A percentile compares a stretch with the other conserved stretches of the same genome.
Evolutionary conservation across 495 filamentous ascomycete genomes (phyloP).

Genomic region (Neurospora intermedia): DNA sequence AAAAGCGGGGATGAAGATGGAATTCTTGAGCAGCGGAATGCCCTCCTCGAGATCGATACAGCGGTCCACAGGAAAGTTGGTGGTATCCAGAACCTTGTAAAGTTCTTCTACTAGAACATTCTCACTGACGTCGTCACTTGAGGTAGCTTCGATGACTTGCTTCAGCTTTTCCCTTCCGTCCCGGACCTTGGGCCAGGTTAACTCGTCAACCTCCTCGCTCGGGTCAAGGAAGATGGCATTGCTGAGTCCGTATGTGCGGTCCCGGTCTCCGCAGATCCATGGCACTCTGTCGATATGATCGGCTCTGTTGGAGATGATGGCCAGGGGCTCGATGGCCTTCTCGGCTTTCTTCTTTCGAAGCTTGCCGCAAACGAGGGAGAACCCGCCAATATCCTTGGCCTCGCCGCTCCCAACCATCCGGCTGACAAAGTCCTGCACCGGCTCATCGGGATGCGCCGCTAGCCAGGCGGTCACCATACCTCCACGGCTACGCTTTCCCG

Average conservation of each 20-base stretch:
- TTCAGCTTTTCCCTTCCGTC: conserved; percentile 39
- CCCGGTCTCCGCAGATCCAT: conserved; percentile 57
- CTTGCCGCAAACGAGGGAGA: conserved; percentile 81
- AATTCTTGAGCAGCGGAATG: conserved; percentile 57
- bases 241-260: conserved; percentile 67
- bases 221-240: conserved; percentile 70
- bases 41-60: conserved; percentile 57
- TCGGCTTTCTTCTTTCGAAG: conserved; percentile 33
- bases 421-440: conserved; percentile 56
- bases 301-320: conserved; percentile 82
- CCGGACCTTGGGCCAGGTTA: conserved; percentile 71
- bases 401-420: conserved; percentile 55
- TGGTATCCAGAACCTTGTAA: conserved; percentile 54
- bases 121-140: conserved; percentile 41
- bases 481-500: conserved; percentile 61
- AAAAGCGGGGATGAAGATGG: conserved; percentile 75
- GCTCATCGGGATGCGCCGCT: conserved; percentile 34
- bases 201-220: conserved; percentile 3
- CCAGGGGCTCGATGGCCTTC: conserved; percentile 52
- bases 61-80: conserved; percentile 58
- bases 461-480: conserved; percentile 83
- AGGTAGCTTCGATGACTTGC: conserved; percentile 28
- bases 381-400: conserved; percentile 72
- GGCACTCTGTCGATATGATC: conserved; percentile 50
- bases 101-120: conserved; percentile 60